Evolutionary conservation across 2,329 filamentous ascomycete genomes (phyloP).

Genomic region (Fusarium graminum): DNA sequence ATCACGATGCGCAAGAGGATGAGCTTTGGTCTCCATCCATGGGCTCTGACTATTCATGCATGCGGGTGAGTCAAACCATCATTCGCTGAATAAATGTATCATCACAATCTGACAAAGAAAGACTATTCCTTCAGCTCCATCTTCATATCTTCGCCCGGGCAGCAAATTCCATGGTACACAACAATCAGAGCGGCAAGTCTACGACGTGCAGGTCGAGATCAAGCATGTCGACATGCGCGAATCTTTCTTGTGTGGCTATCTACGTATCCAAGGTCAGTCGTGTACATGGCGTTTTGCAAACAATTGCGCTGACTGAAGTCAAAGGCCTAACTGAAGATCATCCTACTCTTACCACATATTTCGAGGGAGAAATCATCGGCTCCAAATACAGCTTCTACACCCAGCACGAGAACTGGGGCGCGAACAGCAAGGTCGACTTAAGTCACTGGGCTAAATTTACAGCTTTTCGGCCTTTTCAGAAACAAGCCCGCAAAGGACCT

Average conservation of each 20-base stretch:
- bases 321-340: slow-evolving; percentile 93
- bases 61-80: slow-evolving; percentile 51
- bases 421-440: slow-evolving; percentile 89
- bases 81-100: slow-evolving; percentile 9
- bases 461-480: slow-evolving; percentile 82
- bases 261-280: slow-evolving; percentile 88
- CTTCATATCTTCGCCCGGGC: slow-evolving; percentile 86
- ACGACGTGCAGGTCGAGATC: slow-evolving; percentile 96
- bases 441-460: slow-evolving; percentile 94
- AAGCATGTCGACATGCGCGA: slow-evolving; percentile 96
- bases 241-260: slow-evolving; percentile 93
- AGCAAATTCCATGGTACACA: slow-evolving; percentile 93
- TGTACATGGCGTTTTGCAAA: neutral
- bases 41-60: slow-evolving; percentile 55
- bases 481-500: slow-evolving; percentile 68
- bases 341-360: slow-evolving; percentile 97
- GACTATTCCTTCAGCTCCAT: slow-evolving; percentile 83
- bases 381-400: slow-evolving; percentile 95
- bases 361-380: slow-evolving; percentile 97
- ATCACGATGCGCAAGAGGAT: slow-evolving; percentile 48
- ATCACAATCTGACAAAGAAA: slow-evolving; percentile 52
- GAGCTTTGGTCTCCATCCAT: slow-evolving; percentile 54
- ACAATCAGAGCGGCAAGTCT: slow-evolving; percentile 90
- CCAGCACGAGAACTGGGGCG: slow-evolving; percentile 90
- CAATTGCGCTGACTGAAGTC: slow-evolving; percentile 31